Percentiles rank a stretch among this genome's conserved stretches.
These are phyloP conservation scores for Sporisorium exsertum DNA, from an alignment of 1,284 basidiomycete species.

Conservation along the genomic window DNA sequence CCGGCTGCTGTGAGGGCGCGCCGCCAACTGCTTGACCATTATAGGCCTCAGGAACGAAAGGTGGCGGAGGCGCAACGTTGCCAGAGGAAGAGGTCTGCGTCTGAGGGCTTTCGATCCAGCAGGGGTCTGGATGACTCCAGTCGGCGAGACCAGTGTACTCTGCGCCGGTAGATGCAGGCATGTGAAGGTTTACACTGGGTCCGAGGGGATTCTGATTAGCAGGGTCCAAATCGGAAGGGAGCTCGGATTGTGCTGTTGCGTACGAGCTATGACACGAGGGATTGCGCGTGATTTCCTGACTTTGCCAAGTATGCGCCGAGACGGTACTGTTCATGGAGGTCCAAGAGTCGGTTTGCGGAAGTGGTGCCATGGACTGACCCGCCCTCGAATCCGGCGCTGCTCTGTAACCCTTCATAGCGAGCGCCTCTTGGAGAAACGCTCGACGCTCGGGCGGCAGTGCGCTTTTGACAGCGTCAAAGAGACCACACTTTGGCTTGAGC, in stretches of 20 bases:
- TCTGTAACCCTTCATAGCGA: slow-evolving; percentile 11
- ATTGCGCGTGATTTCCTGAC: background rate
- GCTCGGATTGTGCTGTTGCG: background rate
- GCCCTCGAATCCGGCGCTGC: background rate
- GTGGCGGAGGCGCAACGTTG: background rate
- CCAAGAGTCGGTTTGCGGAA: background rate
- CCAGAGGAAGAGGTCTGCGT: background rate
- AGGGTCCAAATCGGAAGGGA: slow-evolving; percentile 7
- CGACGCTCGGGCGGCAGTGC: slow-evolving; percentile 38
- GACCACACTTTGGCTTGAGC: slow-evolving; percentile 9
- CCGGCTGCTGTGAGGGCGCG: background rate
- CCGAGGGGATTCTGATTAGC: slow-evolving; percentile 6
- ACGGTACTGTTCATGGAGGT: background rate
- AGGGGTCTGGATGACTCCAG: slow-evolving; percentile 26
- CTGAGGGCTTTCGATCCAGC: slow-evolving; percentile 5
- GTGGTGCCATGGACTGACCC: background rate
- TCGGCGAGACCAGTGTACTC: slow-evolving; percentile 10
- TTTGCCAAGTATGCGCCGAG: background rate
- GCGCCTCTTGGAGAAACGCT: slow-evolving; percentile 24
- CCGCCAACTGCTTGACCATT: background rate
- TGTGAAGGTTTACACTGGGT: slow-evolving; percentile 6
- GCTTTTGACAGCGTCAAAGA: slow-evolving; percentile 32
- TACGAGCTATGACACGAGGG: background rate
- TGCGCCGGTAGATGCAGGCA: background rate
- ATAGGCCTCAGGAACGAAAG: background rate